Evolutionary conservation across 2,329 filamentous ascomycete genomes (phyloP).

Genomic region (Colletotrichum tropicale): DNA sequence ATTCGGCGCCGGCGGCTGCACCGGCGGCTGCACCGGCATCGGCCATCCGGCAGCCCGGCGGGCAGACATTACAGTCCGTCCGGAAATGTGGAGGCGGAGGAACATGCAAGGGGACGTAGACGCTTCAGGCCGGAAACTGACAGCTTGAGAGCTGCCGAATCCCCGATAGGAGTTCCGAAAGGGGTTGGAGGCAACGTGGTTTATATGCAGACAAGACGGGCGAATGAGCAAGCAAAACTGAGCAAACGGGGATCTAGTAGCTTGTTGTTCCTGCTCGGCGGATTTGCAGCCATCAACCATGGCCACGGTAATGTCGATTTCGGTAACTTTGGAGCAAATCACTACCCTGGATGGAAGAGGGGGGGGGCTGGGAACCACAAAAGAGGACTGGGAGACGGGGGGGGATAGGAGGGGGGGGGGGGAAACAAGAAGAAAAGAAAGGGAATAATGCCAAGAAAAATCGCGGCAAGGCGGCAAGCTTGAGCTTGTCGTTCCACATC

Average conservation of each 20-base stretch:
- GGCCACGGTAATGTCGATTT: not conserved
- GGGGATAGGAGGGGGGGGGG: no score
- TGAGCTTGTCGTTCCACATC: not conserved
- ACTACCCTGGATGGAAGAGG: no score
- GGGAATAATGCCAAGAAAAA: not conserved
- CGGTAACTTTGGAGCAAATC: no score
- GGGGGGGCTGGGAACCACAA: no score
- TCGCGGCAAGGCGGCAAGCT: slow-evolving; percentile 5
- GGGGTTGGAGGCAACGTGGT: not conserved
- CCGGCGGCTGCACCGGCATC: slow-evolving; percentile 6
- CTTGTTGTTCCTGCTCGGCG: not conserved
- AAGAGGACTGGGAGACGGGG: no score
- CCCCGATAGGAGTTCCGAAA: no score
- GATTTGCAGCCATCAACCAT: not conserved
- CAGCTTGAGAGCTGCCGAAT: no score
- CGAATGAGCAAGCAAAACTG: not conserved
- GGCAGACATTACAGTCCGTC: slow-evolving; percentile 3
- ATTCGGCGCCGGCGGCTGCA: no score
- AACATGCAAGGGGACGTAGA: not conserved
- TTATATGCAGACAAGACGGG: not conserved
- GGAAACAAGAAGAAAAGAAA: no score
- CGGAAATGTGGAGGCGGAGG: not conserved
- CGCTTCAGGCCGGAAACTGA: not conserved
- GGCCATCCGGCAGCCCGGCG: not conserved
- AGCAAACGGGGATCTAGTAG: not conserved